These are phyloP conservation scores for Penicillium occitanis DNA, from an alignment of 2,329 filamentous ascomycete species.

Conservation along the genomic window DNA sequence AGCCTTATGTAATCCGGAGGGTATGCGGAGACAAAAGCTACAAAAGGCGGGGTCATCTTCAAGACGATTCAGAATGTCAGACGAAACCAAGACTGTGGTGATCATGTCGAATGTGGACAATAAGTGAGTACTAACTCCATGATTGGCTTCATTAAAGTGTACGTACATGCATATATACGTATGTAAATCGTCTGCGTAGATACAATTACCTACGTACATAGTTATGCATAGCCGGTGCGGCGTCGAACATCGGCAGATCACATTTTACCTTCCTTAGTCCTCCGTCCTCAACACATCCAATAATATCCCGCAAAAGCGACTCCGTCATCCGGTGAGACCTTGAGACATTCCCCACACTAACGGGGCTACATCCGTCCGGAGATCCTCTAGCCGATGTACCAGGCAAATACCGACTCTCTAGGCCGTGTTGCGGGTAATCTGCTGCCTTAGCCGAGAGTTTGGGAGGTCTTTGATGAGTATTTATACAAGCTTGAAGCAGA, in stretches of 20 bases:
- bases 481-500: not conserved
- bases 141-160: not conserved
- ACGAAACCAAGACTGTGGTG: not conserved
- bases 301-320: not conserved
- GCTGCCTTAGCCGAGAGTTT: not conserved
- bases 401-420: slow-evolving; percentile 3
- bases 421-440: not conserved
- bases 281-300: not conserved
- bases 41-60: not conserved
- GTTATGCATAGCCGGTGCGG: not conserved
- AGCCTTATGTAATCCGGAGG: not conserved
- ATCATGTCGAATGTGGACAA: not conserved
- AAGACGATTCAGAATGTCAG: not conserved
- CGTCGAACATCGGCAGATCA: not conserved
- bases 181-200: not conserved
- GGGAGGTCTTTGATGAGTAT: not conserved
- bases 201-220: too few relatives aligned
- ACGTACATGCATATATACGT: not conserved
- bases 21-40: not conserved
- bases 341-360: not conserved
- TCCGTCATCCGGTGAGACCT: not conserved
- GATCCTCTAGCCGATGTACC: not conserved
- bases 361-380: not conserved
- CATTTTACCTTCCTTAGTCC: not conserved
- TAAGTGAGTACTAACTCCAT: not conserved